phyloP scores from a whole-genome alignment of 176 grass and related monocot species.

The Carex littledalei region DNA sequence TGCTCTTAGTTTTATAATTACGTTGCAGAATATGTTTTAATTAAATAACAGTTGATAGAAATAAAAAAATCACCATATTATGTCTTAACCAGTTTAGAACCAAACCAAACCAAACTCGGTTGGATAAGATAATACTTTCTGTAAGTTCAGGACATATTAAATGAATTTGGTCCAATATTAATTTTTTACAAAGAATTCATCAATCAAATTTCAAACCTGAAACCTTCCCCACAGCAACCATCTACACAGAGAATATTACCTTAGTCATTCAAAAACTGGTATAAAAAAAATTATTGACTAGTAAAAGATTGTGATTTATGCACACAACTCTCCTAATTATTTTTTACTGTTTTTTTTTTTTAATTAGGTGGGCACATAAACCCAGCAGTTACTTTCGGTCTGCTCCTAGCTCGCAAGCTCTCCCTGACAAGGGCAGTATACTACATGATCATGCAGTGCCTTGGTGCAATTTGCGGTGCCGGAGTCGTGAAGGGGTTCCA shows the following conservation, averaged over 20 bases:
- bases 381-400: conserved; percentile 47
- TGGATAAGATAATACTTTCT: no score
- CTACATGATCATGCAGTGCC: conserved; percentile 61
- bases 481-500: conserved; percentile 51
- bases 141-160: no score
- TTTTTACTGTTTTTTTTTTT: not conserved
- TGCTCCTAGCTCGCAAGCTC: conserved; percentile 44
- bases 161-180: no score
- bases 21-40: not conserved
- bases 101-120: no score
- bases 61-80: no score
- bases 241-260: no score
- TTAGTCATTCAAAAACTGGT: no score
- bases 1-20: not conserved
- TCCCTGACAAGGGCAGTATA: conserved; percentile 37
- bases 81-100: no score
- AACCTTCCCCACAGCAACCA: no score
- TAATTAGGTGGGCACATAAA: conserved; percentile 46
- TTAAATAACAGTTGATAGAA: no score
- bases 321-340: not conserved
- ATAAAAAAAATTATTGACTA: not conserved
- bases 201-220: no score
- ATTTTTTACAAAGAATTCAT: no score
- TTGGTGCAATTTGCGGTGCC: conserved; percentile 49
- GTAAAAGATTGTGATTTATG: not conserved